Evolutionary conservation across 176 grass and related monocot genomes (phyloP).

Genomic region (Triticum turgidum): DNA sequence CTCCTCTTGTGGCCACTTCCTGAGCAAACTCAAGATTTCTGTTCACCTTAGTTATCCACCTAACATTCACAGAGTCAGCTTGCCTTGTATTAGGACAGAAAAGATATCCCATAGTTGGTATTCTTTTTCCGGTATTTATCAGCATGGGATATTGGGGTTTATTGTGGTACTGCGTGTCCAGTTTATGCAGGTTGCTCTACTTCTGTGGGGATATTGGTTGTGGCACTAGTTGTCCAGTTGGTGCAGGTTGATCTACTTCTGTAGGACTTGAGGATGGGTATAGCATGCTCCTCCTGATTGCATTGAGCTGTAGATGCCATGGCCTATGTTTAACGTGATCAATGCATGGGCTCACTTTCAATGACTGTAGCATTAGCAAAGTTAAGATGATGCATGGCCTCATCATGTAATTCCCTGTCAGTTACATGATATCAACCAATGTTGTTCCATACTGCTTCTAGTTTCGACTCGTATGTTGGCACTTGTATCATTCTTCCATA

Average conservation of each 20-base stretch:
- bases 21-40: background rate
- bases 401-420: background rate
- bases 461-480: background rate
- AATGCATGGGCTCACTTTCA: background rate
- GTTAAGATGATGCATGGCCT: background rate
- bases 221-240: background rate
- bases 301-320: background rate
- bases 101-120: background rate
- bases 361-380: background rate
- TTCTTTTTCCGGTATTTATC: background rate
- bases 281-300: background rate
- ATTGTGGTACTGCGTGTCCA: background rate
- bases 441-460: background rate
- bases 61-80: background rate
- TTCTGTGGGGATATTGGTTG: constrained; percentile 7
- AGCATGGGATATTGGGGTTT: constrained; percentile 8
- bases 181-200: background rate
- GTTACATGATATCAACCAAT: background rate
- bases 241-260: background rate
- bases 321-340: background rate
- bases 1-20: background rate
- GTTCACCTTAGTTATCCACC: background rate
- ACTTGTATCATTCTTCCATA: background rate
- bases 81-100: background rate
- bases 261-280: background rate